Evolutionary conservation across 2,329 filamentous ascomycete genomes (phyloP).

Genomic region (Colletotrichum melonis): DNA sequence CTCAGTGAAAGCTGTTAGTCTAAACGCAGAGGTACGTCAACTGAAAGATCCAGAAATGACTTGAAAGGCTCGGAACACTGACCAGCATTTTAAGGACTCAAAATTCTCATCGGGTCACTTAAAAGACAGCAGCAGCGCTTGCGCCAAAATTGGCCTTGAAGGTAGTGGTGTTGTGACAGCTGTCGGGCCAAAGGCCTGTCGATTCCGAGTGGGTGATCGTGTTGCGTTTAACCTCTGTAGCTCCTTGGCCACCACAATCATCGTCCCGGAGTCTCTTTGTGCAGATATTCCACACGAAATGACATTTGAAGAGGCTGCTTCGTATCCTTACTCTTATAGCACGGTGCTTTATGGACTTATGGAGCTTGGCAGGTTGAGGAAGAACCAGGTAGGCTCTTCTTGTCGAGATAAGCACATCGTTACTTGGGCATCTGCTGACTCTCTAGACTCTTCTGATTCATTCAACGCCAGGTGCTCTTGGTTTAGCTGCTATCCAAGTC

Average conservation of each 20-base stretch:
- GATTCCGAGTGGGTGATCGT: slow-evolving; percentile 44
- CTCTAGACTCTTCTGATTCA: slow-evolving; percentile 39
- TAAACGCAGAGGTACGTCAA: slow-evolving; percentile 9
- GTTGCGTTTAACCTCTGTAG: slow-evolving; percentile 40
- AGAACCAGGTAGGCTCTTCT: slow-evolving; percentile 32
- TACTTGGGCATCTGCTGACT: background rate
- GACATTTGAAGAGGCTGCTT: slow-evolving; percentile 42
- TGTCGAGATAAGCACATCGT: no score
- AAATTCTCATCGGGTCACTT: slow-evolving; percentile 5
- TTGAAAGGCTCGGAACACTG: background rate
- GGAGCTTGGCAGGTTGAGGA: slow-evolving; percentile 37
- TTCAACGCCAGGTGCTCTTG: background rate
- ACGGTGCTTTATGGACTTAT: slow-evolving; percentile 43
- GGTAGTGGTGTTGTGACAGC: slow-evolving; percentile 16
- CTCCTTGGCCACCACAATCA: background rate
- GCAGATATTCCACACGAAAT: slow-evolving; percentile 43
- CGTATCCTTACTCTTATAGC: slow-evolving; percentile 43
- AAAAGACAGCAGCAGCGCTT: slow-evolving; percentile 20
- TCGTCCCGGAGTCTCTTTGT: background rate
- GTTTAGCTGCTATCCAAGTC: slow-evolving; percentile 9
- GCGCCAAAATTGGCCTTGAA: slow-evolving; percentile 34
- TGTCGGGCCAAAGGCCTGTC: background rate
- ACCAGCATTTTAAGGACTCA: slow-evolving; percentile 24
- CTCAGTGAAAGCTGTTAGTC: background rate
- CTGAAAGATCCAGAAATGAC: background rate